Conservation (phyloP, 2,329 filamentous ascomycete species). For the Colletotrichum costaricense region DNA sequence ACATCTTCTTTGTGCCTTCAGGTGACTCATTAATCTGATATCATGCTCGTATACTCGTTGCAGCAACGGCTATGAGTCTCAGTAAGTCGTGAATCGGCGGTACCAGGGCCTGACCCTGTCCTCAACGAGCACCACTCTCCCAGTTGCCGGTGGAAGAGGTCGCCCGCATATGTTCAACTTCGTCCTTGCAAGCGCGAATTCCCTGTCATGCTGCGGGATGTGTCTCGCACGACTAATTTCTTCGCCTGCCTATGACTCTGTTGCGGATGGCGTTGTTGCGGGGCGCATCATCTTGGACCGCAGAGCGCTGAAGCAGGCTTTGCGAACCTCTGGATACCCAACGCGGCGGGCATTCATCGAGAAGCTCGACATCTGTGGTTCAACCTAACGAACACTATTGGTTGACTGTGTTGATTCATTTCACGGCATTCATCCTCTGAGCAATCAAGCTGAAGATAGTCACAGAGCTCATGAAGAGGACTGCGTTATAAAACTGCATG, state of each 20-base stretch:
- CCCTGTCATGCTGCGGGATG: not conserved
- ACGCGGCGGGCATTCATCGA: not conserved
- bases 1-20: not conserved
- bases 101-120: not conserved
- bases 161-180: not conserved
- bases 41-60: not conserved
- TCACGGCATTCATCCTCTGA: slow-evolving; percentile 78
- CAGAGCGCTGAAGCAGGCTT: not conserved
- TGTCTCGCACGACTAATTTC: not conserved
- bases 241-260: too few relatives aligned
- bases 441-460: slow-evolving; percentile 94
- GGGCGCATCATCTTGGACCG: not conserved
- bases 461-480: slow-evolving; percentile 95
- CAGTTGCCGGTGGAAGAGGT: too few relatives aligned
- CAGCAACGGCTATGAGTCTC: not conserved
- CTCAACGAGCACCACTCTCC: not conserved
- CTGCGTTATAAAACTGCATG: slow-evolving; percentile 94
- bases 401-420: not conserved
- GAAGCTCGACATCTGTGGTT: not conserved
- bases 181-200: not conserved
- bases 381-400: not conserved
- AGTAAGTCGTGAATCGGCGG: not conserved
- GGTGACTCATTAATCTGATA: not conserved
- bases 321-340: not conserved
- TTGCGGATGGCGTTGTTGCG: not conserved